These are phyloP conservation scores for Pleurotus platypus DNA, from an alignment of 768 basidiomycete species.

Conservation along the genomic window DNA sequence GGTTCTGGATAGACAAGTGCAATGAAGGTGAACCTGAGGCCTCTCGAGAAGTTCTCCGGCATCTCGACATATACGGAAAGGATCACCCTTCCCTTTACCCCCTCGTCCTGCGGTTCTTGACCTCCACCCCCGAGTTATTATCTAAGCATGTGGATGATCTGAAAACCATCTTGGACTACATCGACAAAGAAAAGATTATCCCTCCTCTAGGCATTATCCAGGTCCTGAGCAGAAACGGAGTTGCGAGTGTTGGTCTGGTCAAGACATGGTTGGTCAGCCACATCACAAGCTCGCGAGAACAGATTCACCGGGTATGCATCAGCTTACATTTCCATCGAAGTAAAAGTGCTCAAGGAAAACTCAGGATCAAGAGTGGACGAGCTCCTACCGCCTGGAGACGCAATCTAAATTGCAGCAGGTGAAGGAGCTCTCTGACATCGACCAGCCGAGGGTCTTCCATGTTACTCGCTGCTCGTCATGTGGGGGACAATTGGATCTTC, in stretches of 20 bases:
- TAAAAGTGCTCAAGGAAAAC: constrained; percentile 3
- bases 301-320: constrained; percentile 73
- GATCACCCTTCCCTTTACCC: constrained; percentile 76
- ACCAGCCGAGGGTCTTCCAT: constrained; percentile 86
- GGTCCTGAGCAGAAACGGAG: constrained; percentile 81
- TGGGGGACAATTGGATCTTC: constrained; percentile 85
- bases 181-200: constrained; percentile 81
- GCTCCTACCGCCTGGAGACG: constrained; percentile 89
- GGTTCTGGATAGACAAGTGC: constrained; percentile 87
- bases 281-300: constrained; percentile 67
- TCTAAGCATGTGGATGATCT: constrained; percentile 70
- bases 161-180: constrained; percentile 63
- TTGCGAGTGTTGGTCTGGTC: constrained; percentile 88
- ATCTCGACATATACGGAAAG: constrained; percentile 71
- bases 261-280: constrained; percentile 86
- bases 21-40: constrained; percentile 34
- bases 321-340: constrained; percentile 2
- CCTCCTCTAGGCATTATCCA: constrained; percentile 89
- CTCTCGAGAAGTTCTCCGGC: constrained; percentile 61
- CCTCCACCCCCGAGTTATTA: constrained; percentile 73
- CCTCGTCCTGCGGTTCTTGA: constrained; percentile 86
- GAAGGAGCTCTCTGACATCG: constrained; percentile 71
- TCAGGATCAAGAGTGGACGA: constrained; percentile 82
- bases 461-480: constrained; percentile 92
- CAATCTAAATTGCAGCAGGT: constrained; percentile 77